A percentile compares a stretch with the other conserved stretches of the same genome.
Evolutionary conservation across 2,329 filamentous ascomycete genomes (phyloP).

Genomic region (Alternaria atra): DNA sequence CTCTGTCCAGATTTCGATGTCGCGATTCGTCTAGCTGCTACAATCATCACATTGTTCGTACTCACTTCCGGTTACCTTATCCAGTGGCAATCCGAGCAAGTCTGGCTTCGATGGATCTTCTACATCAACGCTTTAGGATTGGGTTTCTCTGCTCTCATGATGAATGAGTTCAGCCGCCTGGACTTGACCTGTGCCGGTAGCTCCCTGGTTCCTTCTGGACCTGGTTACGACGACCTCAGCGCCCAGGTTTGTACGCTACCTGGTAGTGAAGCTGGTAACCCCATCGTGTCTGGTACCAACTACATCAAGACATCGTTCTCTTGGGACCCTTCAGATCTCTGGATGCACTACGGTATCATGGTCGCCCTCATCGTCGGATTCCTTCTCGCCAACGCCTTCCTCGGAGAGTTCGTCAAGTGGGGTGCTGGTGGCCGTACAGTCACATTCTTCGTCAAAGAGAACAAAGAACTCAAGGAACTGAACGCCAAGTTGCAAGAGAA

Average conservation of each 20-base stretch:
- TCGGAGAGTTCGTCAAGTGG: conserved; percentile 81
- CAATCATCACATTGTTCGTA: conserved; percentile 83
- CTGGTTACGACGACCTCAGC: conserved; percentile 73
- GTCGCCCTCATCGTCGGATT: conserved; percentile 78
- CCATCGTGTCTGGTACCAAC: conserved; percentile 68
- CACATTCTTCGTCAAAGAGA: conserved; percentile 77
- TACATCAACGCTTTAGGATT: conserved; percentile 82
- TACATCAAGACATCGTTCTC: conserved; percentile 76
- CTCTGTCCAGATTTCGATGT: conserved; percentile 84
- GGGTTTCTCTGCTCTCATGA: conserved; percentile 80
- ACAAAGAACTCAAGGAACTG: conserved; percentile 71
- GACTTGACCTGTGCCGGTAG: conserved; percentile 73
- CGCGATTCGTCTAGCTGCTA: conserved; percentile 80
- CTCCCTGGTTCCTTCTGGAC: conserved; percentile 75
- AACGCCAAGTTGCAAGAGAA: conserved; percentile 71
- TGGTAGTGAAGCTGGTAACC: conserved; percentile 73
- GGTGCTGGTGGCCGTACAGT: conserved; percentile 83
- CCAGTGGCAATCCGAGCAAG: conserved; percentile 76
- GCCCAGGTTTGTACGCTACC: conserved; percentile 84
- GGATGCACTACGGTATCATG: conserved; percentile 74
- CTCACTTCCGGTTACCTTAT: conserved; percentile 85
- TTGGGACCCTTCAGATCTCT: conserved; percentile 73
- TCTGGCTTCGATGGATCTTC: conserved; percentile 85
- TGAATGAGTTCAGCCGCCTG: conserved; percentile 80
- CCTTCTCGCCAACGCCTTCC: conserved; percentile 73